Conservation (phyloP, 306 rosid genomes). For the Dalbergia oliveri region DNA sequence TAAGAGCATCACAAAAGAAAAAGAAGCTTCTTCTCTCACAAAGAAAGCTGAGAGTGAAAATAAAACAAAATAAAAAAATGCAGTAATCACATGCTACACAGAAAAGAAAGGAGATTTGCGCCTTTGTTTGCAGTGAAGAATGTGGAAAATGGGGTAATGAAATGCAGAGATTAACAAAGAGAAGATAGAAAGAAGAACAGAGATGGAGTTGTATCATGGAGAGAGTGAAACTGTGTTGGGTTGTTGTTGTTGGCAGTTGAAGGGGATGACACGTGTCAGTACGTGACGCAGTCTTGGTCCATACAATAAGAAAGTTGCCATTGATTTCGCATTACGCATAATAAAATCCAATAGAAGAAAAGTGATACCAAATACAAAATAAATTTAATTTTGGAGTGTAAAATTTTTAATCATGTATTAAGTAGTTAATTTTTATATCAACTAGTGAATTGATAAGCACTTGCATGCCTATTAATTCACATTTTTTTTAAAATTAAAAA, state of each 20-base stretch:
- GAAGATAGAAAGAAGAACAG: constrained; percentile 27
- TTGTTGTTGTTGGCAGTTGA: constrained; percentile 36
- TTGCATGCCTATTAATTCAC: too few species aligned
- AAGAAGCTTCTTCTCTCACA: constrained; percentile 19
- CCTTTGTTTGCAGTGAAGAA: constrained; percentile 28
- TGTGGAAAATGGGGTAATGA: constrained; percentile 27
- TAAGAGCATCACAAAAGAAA: constrained; percentile 17
- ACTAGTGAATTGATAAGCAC: too few species aligned
- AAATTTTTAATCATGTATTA: too few species aligned
- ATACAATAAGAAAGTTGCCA: constrained; percentile 38
- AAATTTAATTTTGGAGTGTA: too few species aligned
- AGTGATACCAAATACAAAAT: not conserved
- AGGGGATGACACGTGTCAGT: constrained; percentile 51
- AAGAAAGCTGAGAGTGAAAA: constrained; percentile 9
- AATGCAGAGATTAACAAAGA: constrained; percentile 49
- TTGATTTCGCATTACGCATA: constrained; percentile 35
- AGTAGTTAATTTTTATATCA: too few species aligned
- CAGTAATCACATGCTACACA: constrained; percentile 1
- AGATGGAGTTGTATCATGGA: constrained; percentile 41
- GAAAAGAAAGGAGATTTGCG: not conserved
- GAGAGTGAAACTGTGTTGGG: not conserved
- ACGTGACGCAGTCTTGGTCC: constrained; percentile 37
- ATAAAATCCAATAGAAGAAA: not conserved
- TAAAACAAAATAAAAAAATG: not conserved
- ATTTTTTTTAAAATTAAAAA: too few species aligned